These are phyloP conservation scores for Chaetoscypha palmicola DNA, from an alignment of 2,329 filamentous ascomycete genomes.

Conservation along the genomic window DNA sequence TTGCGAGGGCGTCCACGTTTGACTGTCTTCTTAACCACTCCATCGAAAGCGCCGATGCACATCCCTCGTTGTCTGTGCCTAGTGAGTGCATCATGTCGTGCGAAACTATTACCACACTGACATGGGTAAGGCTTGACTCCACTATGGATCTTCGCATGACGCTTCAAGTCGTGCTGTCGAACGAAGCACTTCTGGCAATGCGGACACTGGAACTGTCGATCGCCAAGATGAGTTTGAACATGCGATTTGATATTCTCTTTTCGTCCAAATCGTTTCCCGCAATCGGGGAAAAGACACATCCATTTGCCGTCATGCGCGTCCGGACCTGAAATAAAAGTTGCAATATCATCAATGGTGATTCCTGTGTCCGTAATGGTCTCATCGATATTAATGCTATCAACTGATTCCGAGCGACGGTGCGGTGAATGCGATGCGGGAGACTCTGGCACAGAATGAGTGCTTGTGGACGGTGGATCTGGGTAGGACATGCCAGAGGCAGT, in stretches of 20 bases:
- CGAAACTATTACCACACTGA: constrained; percentile 89
- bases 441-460: constrained; percentile 12
- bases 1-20: constrained; percentile 62
- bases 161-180: constrained; percentile 91
- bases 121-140: constrained; percentile 94
- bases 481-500: constrained; percentile 22
- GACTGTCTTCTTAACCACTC: constrained; percentile 58
- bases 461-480: constrained; percentile 13
- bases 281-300: constrained; percentile 69
- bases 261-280: constrained; percentile 85
- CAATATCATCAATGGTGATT: constrained; percentile 78
- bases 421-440: constrained; percentile 25
- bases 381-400: constrained; percentile 55
- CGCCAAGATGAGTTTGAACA: constrained; percentile 94
- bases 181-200: constrained; percentile 95
- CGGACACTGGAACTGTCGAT: constrained; percentile 90
- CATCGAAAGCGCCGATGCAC: constrained; percentile 92
- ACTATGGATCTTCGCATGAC: constrained; percentile 95
- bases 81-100: constrained; percentile 89
- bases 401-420: constrained; percentile 52
- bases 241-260: constrained; percentile 99
- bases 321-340: constrained; percentile 65
- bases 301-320: constrained; percentile 70
- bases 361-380: constrained; percentile 70
- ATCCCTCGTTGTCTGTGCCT: constrained; percentile 91